Evolutionary conservation across 2,329 filamentous ascomycete species (phyloP).

Genomic region (Aureobasidium sp.): DNA sequence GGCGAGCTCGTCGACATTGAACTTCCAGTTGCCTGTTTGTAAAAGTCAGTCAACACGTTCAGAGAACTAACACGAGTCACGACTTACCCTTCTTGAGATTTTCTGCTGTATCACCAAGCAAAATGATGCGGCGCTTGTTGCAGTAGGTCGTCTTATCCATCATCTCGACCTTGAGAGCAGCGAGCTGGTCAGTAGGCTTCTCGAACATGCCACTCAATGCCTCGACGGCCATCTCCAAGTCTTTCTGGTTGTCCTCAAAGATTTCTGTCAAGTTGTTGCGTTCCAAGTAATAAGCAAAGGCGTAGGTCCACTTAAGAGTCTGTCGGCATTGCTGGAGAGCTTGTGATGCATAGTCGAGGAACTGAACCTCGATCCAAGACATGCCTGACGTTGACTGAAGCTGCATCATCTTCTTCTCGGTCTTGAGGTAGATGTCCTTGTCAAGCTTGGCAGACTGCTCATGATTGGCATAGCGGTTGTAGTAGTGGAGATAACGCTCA

Average conservation of each 20-base stretch:
- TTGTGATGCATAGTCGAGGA: constrained; percentile 85
- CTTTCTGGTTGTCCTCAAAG: constrained; percentile 98
- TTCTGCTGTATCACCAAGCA: constrained; percentile 86
- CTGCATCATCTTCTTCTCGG: constrained; percentile 98
- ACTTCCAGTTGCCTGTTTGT: constrained; percentile 25
- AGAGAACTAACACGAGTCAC: neutral
- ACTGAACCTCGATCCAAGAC: constrained; percentile 99
- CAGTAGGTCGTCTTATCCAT: constrained; percentile 99
- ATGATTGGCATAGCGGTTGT: constrained; percentile 98
- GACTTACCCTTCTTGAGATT: constrained; percentile 76
- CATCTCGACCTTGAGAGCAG: constrained; percentile 87
- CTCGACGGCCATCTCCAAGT: constrained; percentile 94
- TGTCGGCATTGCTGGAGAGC: constrained; percentile 95
- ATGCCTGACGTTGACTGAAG: constrained; percentile 88
- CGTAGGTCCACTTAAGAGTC: constrained; percentile 98
- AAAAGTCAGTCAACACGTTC: constrained; percentile 2
- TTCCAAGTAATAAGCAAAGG: constrained; percentile 95
- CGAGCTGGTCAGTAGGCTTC: constrained; percentile 85
- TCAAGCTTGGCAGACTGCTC: constrained; percentile 95
- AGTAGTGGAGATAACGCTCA: constrained; percentile 97
- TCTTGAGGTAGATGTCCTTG: constrained; percentile 92
- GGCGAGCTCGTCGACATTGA: constrained; percentile 18
- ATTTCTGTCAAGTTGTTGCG: constrained; percentile 94
- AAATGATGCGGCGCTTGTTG: constrained; percentile 79
- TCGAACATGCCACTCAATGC: constrained; percentile 99